A percentile compares a stretch with the other conserved stretches of the same genome.
Evolutionary conservation across 495 filamentous ascomycete genomes (phyloP).

Genomic region (Hypoxylon trugodes): DNA sequence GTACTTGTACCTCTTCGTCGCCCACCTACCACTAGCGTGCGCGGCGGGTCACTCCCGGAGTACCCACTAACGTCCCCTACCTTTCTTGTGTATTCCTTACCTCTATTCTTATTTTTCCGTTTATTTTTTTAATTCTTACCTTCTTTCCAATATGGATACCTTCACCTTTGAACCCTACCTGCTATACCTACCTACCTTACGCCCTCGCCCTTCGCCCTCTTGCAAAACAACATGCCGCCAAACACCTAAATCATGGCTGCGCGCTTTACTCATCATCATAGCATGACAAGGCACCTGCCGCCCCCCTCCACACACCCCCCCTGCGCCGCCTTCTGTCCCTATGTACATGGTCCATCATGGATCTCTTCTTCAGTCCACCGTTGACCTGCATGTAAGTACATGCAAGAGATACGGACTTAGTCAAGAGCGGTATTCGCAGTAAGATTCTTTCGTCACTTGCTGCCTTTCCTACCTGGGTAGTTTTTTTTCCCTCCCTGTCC

Average conservation of each 20-base stretch:
- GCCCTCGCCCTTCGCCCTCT: conserved; percentile 34
- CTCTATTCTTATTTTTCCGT: conserved; percentile 9
- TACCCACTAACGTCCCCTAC: conserved; percentile 14
- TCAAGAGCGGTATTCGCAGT: conserved; percentile 28
- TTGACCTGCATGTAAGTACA: conserved; percentile 42
- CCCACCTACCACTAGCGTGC: conserved; percentile 38
- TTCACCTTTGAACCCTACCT: conserved; percentile 20
- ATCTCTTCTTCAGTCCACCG: conserved; percentile 30
- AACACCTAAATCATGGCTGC: conserved; percentile 33
- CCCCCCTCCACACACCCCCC: conserved; percentile 34
- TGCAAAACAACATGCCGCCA: conserved; percentile 31
- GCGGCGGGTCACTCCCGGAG: conserved; percentile 28
- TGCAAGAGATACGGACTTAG: conserved; percentile 33
- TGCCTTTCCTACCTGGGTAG: too few relatives aligned
- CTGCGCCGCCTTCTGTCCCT: conserved; percentile 39
- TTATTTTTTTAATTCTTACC: conserved; percentile 11
- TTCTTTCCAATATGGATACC: conserved; percentile 31
- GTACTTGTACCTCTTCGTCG: conserved; percentile 28
- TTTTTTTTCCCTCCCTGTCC: conserved; percentile 38
- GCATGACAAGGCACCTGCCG: conserved; percentile 42
- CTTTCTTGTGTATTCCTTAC: conserved; percentile 27
- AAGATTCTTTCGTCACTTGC: conserved; percentile 41
- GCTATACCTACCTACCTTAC: too few relatives aligned
- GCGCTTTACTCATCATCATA: conserved; percentile 42
- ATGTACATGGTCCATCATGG: conserved; percentile 34